Conservation (phyloP, 371 early-diverging fungal species). For the Mortierella sp. region DNA sequence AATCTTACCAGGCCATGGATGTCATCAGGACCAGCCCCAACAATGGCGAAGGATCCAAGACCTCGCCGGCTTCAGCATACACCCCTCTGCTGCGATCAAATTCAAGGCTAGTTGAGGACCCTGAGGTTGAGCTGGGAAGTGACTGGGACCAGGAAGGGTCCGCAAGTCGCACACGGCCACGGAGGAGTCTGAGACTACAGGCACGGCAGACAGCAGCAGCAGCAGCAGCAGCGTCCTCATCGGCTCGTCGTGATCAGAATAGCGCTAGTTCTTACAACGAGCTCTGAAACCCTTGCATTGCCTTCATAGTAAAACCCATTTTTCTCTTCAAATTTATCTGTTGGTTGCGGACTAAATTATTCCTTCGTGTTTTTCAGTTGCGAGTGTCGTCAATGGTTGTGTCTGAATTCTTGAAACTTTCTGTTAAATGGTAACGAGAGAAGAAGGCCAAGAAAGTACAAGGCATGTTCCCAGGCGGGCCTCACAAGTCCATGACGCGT, state of each 20-base stretch:
- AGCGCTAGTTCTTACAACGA: background rate
- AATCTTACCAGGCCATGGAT: background rate
- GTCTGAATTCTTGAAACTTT: too few relatives aligned
- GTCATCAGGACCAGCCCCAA: too few relatives aligned
- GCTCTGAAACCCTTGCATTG: background rate
- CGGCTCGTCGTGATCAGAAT: background rate
- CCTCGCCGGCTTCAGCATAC: background rate
- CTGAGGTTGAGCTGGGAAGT: constrained; percentile 3
- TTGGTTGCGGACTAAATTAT: too few relatives aligned
- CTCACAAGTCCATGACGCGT: too few relatives aligned
- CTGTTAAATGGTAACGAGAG: too few relatives aligned
- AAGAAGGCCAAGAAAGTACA: too few relatives aligned
- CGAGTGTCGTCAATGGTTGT: too few relatives aligned
- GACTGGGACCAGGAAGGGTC: constrained; percentile 28
- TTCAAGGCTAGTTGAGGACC: constrained; percentile 13
- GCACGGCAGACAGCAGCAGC: constrained; percentile 11
- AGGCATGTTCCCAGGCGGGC: too few relatives aligned
- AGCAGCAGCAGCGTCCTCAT: too few relatives aligned
- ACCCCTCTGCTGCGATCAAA: constrained; percentile 16
- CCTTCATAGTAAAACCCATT: too few relatives aligned
- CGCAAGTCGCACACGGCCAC: constrained; percentile 31
- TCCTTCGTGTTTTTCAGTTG: too few relatives aligned
- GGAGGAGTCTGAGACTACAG: constrained; percentile 25
- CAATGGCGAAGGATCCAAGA: background rate
- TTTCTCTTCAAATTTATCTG: too few relatives aligned